Percentiles rank a stretch among this genome's conserved stretches.
Conservation (phyloP, 2,329 filamentous ascomycete species). For the Thelonectria rubi region DNA sequence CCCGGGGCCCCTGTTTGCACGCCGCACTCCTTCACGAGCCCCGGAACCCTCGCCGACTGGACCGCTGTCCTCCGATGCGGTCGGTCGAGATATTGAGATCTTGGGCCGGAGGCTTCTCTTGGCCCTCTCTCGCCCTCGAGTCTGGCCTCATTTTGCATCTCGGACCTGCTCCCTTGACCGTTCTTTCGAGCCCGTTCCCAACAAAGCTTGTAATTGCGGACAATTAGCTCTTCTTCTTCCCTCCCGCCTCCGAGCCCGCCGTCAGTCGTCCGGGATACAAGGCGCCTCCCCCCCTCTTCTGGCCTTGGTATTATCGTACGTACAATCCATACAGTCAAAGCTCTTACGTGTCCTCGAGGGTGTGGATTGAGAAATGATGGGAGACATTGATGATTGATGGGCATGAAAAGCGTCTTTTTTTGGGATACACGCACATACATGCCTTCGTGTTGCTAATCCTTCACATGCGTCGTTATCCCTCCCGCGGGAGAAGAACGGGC, state of each 20-base stretch:
- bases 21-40: slow-evolving; percentile 6
- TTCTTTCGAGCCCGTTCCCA: slow-evolving; percentile 1
- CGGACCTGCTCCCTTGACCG: background rate
- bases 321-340: slow-evolving; percentile 15
- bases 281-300: background rate
- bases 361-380: background rate
- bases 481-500: background rate
- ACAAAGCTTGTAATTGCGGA: background rate
- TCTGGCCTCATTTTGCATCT: slow-evolving; percentile 3
- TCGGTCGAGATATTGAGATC: slow-evolving; percentile 26
- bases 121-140: background rate
- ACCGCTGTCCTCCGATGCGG: slow-evolving; percentile 15
- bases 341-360: slow-evolving; percentile 22
- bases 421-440: background rate
- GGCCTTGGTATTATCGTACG: slow-evolving; percentile 13
- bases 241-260: slow-evolving; percentile 3
- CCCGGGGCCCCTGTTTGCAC: slow-evolving; percentile 2
- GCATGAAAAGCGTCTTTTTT: slow-evolving; percentile 16
- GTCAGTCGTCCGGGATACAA: background rate
- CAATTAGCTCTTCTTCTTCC: background rate
- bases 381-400: slow-evolving; percentile 4
- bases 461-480: slow-evolving; percentile 11
- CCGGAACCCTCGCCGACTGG: slow-evolving; percentile 37
- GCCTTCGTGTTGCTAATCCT: background rate
- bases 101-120: background rate